A percentile compares a stretch with the other conserved stretches of the same genome.
Conservation (phyloP, 2,329 filamentous ascomycete species). For the Blastomyces emzantsi region DNA sequence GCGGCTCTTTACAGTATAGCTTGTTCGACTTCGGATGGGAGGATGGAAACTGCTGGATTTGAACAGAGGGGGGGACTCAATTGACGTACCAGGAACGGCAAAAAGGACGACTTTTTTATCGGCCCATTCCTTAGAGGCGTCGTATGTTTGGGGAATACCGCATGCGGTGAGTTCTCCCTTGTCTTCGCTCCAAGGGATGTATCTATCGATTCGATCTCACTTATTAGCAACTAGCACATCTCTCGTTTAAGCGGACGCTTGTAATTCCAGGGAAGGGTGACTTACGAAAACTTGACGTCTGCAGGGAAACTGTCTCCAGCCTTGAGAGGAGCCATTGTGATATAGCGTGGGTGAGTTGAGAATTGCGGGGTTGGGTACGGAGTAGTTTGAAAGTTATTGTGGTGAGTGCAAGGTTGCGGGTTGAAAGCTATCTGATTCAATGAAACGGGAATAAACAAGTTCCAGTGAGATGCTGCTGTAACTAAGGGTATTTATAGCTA, state of each 20-base stretch:
- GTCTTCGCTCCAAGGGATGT: constrained; percentile 68
- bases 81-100: constrained; percentile 50
- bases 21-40: background rate
- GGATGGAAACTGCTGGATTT: background rate
- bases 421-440: background rate
- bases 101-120: constrained; percentile 65
- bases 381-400: too few relatives aligned
- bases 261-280: constrained; percentile 14
- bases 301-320: constrained; percentile 75
- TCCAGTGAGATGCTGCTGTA: too few relatives aligned
- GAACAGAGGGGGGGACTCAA: background rate
- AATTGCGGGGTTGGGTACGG: too few relatives aligned
- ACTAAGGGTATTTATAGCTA: background rate
- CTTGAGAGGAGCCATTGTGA: constrained; percentile 58
- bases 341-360: background rate
- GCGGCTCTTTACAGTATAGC: background rate
- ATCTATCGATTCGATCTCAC: constrained; percentile 39
- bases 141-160: constrained; percentile 66
- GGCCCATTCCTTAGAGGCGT: constrained; percentile 67
- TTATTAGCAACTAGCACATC: constrained; percentile 11
- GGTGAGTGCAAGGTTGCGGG: too few relatives aligned
- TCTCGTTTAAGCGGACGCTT: background rate
- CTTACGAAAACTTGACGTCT: constrained; percentile 66
- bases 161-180: constrained; percentile 61
- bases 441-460: background rate